Conservation (phyloP, 2,329 filamentous ascomycete species). For the Fusarium sp. region DNA sequence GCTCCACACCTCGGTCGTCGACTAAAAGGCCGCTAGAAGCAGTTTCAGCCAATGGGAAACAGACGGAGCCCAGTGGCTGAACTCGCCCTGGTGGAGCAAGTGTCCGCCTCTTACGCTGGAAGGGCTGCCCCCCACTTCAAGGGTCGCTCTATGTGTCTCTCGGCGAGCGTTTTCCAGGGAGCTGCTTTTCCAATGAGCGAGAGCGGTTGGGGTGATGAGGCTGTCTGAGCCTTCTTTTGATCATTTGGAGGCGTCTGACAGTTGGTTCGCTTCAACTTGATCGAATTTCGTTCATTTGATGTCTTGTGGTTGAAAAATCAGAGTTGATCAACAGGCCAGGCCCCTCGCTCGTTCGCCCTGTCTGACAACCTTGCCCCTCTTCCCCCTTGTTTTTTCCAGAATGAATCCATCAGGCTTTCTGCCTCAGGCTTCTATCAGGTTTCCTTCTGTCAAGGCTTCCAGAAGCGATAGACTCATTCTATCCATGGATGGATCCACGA, state of each 20-base stretch:
- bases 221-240: constrained; percentile 6
- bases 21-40: constrained; percentile 15
- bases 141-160: constrained; percentile 20
- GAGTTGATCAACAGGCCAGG: constrained; percentile 28
- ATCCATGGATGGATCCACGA: constrained; percentile 21
- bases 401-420: constrained; percentile 17
- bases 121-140: constrained; percentile 39
- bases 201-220: constrained; percentile 19
- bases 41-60: constrained; percentile 21
- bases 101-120: constrained; percentile 37
- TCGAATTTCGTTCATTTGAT: background rate
- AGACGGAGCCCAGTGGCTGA: constrained; percentile 24
- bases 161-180: constrained; percentile 22
- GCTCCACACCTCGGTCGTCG: constrained; percentile 19
- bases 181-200: constrained; percentile 23
- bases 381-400: constrained; percentile 38
- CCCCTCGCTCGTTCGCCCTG: constrained; percentile 7
- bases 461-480: constrained; percentile 39
- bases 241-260: constrained; percentile 1
- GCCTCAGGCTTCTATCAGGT: constrained; percentile 28
- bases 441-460: constrained; percentile 39
- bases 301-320: constrained; percentile 15
- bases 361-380: constrained; percentile 15
- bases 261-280: constrained; percentile 12
- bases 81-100: constrained; percentile 36